Conservation (phyloP, 805 yeast species). For the Wickerhamomyces queroliae region DNA sequence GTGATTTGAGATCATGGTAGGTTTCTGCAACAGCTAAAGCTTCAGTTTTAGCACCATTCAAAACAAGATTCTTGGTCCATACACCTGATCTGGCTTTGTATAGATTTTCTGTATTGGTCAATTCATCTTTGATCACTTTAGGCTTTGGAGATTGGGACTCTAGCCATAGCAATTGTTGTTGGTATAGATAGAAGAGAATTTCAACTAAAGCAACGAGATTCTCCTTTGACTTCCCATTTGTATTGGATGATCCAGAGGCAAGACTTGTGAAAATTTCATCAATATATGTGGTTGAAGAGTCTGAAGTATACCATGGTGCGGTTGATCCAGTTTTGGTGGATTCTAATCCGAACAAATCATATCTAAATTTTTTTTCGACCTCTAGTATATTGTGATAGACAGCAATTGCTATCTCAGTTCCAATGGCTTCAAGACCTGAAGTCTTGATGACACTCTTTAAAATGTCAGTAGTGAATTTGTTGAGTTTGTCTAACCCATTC, state of each 20-base stretch:
- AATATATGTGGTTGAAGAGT: constrained; percentile 31
- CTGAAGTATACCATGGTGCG: constrained; percentile 44
- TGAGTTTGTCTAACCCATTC: constrained; percentile 20
- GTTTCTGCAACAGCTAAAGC: constrained; percentile 61
- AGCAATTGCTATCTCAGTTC: constrained; percentile 18
- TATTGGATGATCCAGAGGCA: constrained; percentile 9
- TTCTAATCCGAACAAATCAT: constrained; percentile 26
- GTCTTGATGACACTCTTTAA: constrained; percentile 13
- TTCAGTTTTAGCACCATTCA: constrained; percentile 41
- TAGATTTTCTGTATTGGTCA: constrained; percentile 14
- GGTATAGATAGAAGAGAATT: constrained; percentile 33
- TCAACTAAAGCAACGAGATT: constrained; percentile 32
- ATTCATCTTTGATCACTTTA: constrained; percentile 14
- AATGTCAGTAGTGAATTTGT: constrained; percentile 19
- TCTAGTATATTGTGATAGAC: constrained; percentile 28
- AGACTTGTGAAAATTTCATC: constrained; percentile 35
- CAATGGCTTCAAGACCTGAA: constrained; percentile 12
- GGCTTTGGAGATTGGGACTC: constrained; percentile 15
- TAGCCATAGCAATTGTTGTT: constrained; percentile 30
- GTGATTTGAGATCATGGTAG: constrained; percentile 58
- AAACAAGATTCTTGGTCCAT: constrained; percentile 60
- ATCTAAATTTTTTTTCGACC: constrained; percentile 34
- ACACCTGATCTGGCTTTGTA: constrained; percentile 26
- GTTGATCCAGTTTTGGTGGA: constrained; percentile 21
- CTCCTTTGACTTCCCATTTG: constrained; percentile 13